phyloP scores from a whole-genome alignment of 768 basidiomycete genomes.

The Heimioporus sp. region DNA sequence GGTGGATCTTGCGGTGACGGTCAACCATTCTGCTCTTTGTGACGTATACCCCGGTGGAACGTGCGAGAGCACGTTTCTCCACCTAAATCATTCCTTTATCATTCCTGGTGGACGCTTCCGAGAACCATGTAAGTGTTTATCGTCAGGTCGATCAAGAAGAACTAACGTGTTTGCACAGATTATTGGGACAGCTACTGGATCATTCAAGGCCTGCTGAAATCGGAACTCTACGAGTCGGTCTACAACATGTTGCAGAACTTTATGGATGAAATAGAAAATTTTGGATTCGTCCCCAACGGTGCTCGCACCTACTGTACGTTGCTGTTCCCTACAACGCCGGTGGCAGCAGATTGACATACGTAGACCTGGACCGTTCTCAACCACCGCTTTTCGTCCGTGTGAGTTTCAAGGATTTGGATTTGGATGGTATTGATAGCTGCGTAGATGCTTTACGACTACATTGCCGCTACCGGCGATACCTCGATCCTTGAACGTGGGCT shows the following conservation, averaged over 20 bases:
- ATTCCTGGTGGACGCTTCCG: constrained; percentile 86
- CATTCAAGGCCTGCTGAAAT: constrained; percentile 79
- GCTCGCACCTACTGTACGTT: constrained; percentile 83
- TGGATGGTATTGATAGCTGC: not conserved
- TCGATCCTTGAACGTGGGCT: constrained; percentile 76
- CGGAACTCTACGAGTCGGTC: constrained; percentile 67
- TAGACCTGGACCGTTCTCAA: constrained; percentile 85
- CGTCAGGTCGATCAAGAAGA: not conserved
- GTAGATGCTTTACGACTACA: constrained; percentile 89
- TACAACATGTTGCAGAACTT: constrained; percentile 87
- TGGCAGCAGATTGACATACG: not conserved
- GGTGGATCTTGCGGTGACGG: constrained; percentile 72
- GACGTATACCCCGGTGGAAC: constrained; percentile 39
- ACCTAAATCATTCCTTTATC: constrained; percentile 88
- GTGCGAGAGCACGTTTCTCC: constrained; percentile 86
- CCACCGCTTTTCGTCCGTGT: constrained; percentile 87
- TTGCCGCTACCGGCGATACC: constrained; percentile 66
- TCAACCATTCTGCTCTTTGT: constrained; percentile 71
- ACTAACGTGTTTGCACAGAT: constrained; percentile 29
- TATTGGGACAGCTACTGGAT: constrained; percentile 85
- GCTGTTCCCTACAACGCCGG: not conserved
- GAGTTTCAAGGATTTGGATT: constrained; percentile 9
- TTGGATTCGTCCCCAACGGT: constrained; percentile 94
- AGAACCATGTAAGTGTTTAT: constrained; percentile 62
- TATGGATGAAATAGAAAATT: constrained; percentile 83